Evolutionary conservation across 176 grass and related monocot genomes (phyloP).

Genomic region (Chrysopogon serrulatus): DNA sequence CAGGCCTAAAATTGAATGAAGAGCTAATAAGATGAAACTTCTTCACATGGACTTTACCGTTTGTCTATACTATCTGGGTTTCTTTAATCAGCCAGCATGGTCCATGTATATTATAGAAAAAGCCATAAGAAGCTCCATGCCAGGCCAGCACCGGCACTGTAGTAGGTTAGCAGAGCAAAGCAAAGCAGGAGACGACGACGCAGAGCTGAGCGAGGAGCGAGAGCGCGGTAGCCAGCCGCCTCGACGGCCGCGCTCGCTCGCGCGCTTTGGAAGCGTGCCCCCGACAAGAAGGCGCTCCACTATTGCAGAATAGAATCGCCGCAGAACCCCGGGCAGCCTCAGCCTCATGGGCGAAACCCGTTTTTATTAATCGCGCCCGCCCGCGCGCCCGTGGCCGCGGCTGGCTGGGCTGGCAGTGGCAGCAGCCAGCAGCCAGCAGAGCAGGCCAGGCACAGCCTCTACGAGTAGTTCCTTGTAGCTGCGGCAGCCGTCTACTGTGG

Average conservation of each 20-base stretch:
- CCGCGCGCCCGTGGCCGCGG: neutral
- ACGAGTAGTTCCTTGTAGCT: neutral
- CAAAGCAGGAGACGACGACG: neutral
- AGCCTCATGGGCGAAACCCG: slow-evolving; percentile 7
- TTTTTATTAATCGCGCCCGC: slow-evolving; percentile 5
- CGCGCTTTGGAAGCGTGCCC: slow-evolving; percentile 45
- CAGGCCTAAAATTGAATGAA: neutral
- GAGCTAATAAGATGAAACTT: neutral
- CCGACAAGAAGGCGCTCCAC: slow-evolving; percentile 26
- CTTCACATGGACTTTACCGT: neutral
- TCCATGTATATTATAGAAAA: slow-evolving; percentile 5
- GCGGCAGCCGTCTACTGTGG: neutral
- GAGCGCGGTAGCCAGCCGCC: neutral
- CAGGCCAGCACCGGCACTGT: neutral
- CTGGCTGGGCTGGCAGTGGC: neutral
- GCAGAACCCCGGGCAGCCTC: neutral
- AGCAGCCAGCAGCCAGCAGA: neutral
- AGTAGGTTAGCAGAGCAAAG: no score
- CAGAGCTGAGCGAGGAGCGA: neutral
- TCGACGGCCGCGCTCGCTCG: slow-evolving; percentile 22
- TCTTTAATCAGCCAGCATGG: neutral
- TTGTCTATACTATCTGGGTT: neutral
- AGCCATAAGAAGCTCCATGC: neutral
- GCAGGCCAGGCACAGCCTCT: neutral
- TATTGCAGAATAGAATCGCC: slow-evolving; percentile 45